Base-by-base conservation (phyloP, 768 basidiomycete species). In the Hebeloma cylindrosporum region DNA sequence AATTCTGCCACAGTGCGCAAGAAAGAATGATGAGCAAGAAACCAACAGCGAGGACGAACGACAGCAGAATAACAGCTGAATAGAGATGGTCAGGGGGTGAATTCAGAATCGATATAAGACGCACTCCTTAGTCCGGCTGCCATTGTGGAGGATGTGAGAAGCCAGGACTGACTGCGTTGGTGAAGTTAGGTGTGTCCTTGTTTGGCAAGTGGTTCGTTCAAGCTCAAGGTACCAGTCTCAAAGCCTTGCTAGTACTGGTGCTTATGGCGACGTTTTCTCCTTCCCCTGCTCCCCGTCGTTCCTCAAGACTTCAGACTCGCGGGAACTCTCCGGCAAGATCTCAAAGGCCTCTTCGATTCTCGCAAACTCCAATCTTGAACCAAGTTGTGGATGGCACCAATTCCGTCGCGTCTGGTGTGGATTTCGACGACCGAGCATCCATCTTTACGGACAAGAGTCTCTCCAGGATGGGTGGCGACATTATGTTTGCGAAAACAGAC, bases 1-100 rank as follows among this genome's bases (percentile, higher is more conserved):
- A 99, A 64, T 99, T 99, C 10, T 82, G 71, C 85, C 87, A 98
- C 22, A 98, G 72, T 5, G 96, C 96, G 63, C 96, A 98, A 1
- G 92, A 92, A 17, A 99, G 83, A 64, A 99, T 99, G 60, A 98
- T 90, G 60, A 98, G 80, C 46, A 99, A 71, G 72, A 99, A 99
- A n/a, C 96, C 96, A 11, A 95, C 79, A 5, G 96, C 96, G 38
- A 99, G 85, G 41, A 97, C 91, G 69, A 99, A 97, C 1, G 96
- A 94, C 34, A 99, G 83, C 41, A 97, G 76, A 57, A 98, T 93
- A 52, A 98, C 93, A 60, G 93, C 94, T 97, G 61, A 36, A 37
- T 23, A 30, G 26, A 13, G 34, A 16, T n/a, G 32, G 43, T n/a
- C 31, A 31, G 20, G 22, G 37, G n/a, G 27, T 27, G 38, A 27